These are phyloP conservation scores for Moricandia arvensis DNA, from an alignment of 345 rosid species.

Conservation along the genomic window DNA sequence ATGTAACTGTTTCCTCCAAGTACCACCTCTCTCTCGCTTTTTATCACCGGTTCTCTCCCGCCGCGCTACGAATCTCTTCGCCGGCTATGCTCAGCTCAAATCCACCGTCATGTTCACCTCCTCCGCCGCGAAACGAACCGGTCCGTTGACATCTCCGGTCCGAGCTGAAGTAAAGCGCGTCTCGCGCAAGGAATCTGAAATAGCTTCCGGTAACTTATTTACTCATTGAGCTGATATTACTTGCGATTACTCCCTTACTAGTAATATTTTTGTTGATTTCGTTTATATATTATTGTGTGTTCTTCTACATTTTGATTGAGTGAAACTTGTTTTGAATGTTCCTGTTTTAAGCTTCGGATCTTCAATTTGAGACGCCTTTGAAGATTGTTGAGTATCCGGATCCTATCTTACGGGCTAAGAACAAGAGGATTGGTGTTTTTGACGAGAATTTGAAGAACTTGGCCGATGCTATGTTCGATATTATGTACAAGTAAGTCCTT, in stretches of 20 bases:
- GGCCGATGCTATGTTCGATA: conserved; percentile 81
- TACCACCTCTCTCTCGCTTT: conserved; percentile 37
- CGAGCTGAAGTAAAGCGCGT: conserved; percentile 51
- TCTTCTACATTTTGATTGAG: too few relatives aligned
- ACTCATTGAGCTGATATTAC: not conserved
- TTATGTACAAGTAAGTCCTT: conserved; percentile 87
- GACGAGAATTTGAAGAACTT: conserved; percentile 77
- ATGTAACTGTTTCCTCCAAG: conserved; percentile 39
- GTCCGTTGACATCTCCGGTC: conserved; percentile 29
- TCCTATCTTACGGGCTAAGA: conserved; percentile 69
- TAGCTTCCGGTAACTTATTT: conserved; percentile 52
- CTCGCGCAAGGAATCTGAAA: conserved; percentile 37
- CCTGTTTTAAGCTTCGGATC: conserved; percentile 57
- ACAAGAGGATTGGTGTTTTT: conserved; percentile 66
- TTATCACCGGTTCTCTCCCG: conserved; percentile 36
- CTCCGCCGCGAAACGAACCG: conserved; percentile 33
- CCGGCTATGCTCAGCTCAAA: conserved; percentile 21
- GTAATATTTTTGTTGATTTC: too few relatives aligned
- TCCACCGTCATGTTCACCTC: conserved; percentile 32
- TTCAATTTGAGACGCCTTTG: conserved; percentile 69
- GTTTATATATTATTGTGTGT: too few relatives aligned
- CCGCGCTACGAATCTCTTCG: conserved; percentile 18
- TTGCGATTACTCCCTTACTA: not conserved
- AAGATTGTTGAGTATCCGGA: conserved; percentile 86
- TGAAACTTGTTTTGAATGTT: conserved; percentile 4